phyloP scores from a whole-genome alignment of 805 yeast species.

The Saturnispora ahearnii region DNA sequence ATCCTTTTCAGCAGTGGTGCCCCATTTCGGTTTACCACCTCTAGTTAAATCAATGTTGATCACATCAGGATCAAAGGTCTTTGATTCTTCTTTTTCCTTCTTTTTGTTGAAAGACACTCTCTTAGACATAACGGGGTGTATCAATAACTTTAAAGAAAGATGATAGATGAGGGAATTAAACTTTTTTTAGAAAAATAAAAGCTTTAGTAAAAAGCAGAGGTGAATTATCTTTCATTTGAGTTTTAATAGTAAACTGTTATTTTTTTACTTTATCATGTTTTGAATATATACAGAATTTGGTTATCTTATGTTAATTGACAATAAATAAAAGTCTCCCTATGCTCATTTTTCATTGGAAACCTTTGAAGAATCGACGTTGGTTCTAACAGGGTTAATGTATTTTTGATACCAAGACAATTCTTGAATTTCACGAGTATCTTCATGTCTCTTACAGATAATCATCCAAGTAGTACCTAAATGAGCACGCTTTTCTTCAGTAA shows the following conservation, averaged over 20 bases:
- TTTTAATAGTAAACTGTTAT: background rate
- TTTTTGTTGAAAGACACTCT: slow-evolving; percentile 13
- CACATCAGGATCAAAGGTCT: slow-evolving; percentile 11
- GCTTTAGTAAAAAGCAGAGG: background rate
- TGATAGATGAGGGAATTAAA: slow-evolving; percentile 2
- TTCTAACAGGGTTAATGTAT: slow-evolving; percentile 31
- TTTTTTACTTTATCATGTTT: background rate
- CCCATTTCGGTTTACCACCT: slow-evolving; percentile 9
- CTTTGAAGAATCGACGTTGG: slow-evolving; percentile 26
- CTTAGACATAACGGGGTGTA: slow-evolving; percentile 4
- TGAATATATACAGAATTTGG: background rate
- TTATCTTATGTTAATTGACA: background rate
- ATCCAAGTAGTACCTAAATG: slow-evolving; percentile 94
- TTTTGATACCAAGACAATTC: slow-evolving; percentile 45
- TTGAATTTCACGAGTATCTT: slow-evolving; percentile 42
- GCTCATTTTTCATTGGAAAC: background rate
- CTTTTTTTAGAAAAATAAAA: background rate
- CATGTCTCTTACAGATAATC: slow-evolving; percentile 66
- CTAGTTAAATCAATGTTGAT: slow-evolving; percentile 14
- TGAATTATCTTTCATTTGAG: background rate
- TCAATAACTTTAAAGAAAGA: background rate
- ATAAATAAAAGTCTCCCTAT: background rate
- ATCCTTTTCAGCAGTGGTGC: background rate
- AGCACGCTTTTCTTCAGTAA: slow-evolving; percentile 68
- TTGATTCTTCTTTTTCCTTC: slow-evolving; percentile 6